These are phyloP conservation scores for Pseudopyricularia javanii DNA, from an alignment of 2,329 filamentous ascomycete genomes.

Conservation along the genomic window DNA sequence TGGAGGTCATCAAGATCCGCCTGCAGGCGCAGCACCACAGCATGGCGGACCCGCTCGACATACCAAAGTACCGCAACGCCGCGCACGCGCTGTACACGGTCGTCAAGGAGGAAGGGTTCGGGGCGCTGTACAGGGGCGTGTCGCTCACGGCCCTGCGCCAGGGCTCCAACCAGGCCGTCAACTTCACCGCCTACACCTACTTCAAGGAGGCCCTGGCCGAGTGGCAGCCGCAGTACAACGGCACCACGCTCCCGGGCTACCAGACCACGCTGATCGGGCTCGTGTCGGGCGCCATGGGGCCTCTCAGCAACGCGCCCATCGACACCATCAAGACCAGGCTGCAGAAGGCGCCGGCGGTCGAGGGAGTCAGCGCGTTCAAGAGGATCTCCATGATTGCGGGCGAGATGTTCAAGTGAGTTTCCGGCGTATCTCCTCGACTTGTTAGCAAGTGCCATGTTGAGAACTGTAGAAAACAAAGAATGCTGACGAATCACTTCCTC, in stretches of 20 bases:
- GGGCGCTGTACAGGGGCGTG: conserved; percentile 85
- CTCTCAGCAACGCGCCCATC: conserved; percentile 91
- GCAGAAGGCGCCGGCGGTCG: conserved; percentile 76
- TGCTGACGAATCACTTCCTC: not conserved
- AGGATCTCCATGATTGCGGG: conserved; percentile 67
- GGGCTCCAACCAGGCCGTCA: conserved; percentile 94
- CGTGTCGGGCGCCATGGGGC: conserved; percentile 87
- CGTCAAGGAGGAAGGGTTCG: conserved; percentile 76
- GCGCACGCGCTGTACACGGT: conserved; percentile 77
- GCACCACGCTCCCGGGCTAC: conserved; percentile 62
- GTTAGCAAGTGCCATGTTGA: not conserved
- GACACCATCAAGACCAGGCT: conserved; percentile 97
- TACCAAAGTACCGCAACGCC: conserved; percentile 95
- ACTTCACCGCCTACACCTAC: conserved; percentile 96
- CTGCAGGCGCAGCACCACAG: conserved; percentile 96
- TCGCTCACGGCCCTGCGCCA: conserved; percentile 86
- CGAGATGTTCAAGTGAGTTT: conserved; percentile 67
- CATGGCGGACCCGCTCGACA: conserved; percentile 90
- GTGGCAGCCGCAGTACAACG: conserved; percentile 56
- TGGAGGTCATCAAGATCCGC: conserved; percentile 99
- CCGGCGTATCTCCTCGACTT: not conserved
- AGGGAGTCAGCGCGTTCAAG: conserved; percentile 67
- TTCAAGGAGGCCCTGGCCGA: conserved; percentile 69
- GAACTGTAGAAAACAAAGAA: not conserved
- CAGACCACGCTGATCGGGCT: conserved; percentile 88